Percentiles rank a stretch among this genome's conserved stretches.
Evolutionary conservation across 129 eudicot genomes (phyloP).

Genomic region (Centella asiatica): DNA sequence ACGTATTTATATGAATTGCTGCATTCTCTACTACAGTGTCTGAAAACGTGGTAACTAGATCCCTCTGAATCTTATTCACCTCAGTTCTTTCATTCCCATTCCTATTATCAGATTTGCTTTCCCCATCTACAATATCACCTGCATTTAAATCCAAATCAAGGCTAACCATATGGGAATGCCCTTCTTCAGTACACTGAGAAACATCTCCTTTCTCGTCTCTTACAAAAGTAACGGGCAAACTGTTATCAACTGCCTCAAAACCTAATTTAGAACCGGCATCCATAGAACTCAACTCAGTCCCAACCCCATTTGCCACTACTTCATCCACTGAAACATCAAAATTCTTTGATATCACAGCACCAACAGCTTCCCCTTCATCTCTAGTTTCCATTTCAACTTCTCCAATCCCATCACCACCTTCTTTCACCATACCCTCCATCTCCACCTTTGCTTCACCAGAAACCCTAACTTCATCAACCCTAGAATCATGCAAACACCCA

Average conservation of each 20-base stretch:
- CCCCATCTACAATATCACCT: slow-evolving; percentile 7
- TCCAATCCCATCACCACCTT: neutral
- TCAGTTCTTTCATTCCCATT: slow-evolving; percentile 16
- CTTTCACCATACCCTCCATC: neutral
- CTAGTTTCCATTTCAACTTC: neutral
- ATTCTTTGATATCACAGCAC: neutral
- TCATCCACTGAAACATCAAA: neutral
- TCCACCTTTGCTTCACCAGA: neutral
- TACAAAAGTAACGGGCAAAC: neutral
- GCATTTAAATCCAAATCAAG: slow-evolving; percentile 35
- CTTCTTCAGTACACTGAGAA: neutral
- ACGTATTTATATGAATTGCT: neutral
- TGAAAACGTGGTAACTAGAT: neutral
- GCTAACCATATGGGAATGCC: slow-evolving; percentile 17
- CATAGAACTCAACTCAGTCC: slow-evolving; percentile 1
- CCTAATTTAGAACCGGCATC: neutral
- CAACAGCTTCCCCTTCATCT: neutral
- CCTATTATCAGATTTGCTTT: slow-evolving; percentile 8
- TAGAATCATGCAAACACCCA: neutral
- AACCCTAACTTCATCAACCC: slow-evolving; percentile 3
- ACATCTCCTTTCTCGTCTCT: slow-evolving; percentile 5
- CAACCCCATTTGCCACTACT: neutral
- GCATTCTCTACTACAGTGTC: neutral
- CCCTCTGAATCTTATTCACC: neutral
- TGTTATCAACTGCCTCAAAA: neutral